Conservation (phyloP, 257 asterid genomes). For the Solanum bukasovii region DNA sequence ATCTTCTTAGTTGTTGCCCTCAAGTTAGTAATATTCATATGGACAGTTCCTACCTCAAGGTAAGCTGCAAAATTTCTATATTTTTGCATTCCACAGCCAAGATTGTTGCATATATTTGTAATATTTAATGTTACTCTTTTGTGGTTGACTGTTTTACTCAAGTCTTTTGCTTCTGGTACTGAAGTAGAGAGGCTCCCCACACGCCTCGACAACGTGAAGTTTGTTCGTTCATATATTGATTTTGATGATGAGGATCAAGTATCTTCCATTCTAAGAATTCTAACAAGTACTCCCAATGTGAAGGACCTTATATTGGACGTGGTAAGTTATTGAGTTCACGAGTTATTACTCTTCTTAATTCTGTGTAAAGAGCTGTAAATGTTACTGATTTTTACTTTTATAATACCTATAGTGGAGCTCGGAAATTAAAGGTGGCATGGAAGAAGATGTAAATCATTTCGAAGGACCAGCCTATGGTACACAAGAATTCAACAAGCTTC, state of each 20-base stretch:
- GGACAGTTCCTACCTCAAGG: neutral
- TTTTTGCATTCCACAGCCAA: neutral
- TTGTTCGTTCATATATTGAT: neutral
- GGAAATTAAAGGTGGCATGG: neutral
- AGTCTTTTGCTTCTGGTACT: neutral
- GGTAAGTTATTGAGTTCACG: neutral
- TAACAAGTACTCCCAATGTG: neutral
- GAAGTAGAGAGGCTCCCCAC: neutral
- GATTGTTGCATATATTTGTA: neutral
- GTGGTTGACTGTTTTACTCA: neutral
- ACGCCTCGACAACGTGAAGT: neutral
- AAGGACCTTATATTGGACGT: neutral
- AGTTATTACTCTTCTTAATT: neutral
- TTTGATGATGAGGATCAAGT: neutral
- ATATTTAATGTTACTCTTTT: too few relatives aligned
- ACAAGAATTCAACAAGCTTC: neutral
- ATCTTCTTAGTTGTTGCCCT: neutral
- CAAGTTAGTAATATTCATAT: neutral
- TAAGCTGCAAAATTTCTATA: neutral
- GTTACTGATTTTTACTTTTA: neutral
- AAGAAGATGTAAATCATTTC: neutral
- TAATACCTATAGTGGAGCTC: neutral
- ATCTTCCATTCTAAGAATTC: neutral
- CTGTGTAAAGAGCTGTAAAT: neutral
- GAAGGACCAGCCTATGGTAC: neutral